These are phyloP conservation scores for Colletotrichum echinochloae DNA, from an alignment of 2,329 filamentous ascomycete species.

Conservation along the genomic window DNA sequence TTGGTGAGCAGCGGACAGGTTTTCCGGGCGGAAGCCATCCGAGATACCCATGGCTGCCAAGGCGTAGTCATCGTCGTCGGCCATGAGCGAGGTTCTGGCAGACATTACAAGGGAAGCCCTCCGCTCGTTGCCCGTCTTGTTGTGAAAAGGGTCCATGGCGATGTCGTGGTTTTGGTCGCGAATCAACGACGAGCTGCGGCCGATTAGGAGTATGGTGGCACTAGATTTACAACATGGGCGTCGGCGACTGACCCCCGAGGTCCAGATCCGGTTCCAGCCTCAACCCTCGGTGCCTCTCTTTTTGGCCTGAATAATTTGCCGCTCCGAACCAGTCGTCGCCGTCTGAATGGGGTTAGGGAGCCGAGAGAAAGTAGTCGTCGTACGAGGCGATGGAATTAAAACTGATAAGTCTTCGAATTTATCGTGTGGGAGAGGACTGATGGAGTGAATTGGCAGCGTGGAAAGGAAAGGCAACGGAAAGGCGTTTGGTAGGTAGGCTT, in stretches of 20 bases:
- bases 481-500: conserved; percentile 1
- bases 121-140: conserved; percentile 56
- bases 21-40: conserved; percentile 62
- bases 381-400: not conserved
- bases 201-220: conserved; percentile 6
- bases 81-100: conserved; percentile 46
- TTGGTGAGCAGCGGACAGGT: conserved; percentile 43
- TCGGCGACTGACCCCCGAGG: conserved; percentile 33
- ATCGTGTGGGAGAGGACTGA: not conserved
- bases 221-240: conserved; percentile 37
- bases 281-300: conserved; percentile 24
- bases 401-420: not conserved
- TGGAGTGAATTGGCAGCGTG: not conserved
- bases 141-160: conserved; percentile 56
- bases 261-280: conserved; percentile 30
- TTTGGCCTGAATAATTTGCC: not conserved
- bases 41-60: conserved; percentile 63
- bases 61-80: conserved; percentile 61
- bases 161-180: conserved; percentile 27
- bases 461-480: not conserved
- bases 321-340: conserved; percentile 30
- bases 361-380: not conserved
- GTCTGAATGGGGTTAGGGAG: too few relatives aligned
- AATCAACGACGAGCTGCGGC: conserved; percentile 28
- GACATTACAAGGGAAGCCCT: conserved; percentile 58